A percentile compares a stretch with the other conserved stretches of the same genome.
Evolutionary conservation across 768 basidiomycete genomes (phyloP).

Genomic region (Leucogyrophana mollusca): DNA sequence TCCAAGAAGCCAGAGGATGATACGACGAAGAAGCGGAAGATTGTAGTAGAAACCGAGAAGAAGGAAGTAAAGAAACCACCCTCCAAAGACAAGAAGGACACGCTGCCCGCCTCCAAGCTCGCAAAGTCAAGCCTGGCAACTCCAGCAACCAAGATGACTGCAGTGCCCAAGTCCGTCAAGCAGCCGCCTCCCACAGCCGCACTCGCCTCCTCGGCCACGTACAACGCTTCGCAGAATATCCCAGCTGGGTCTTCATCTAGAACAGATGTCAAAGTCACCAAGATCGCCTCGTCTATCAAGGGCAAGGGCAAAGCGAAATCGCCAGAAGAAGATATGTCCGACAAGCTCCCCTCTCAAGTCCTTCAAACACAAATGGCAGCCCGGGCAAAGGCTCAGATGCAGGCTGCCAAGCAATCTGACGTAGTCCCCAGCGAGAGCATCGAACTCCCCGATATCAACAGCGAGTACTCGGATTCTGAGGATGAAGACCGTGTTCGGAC

Average conservation of each 20-base stretch:
- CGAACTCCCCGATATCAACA: constrained; percentile 92
- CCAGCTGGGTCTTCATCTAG: constrained; percentile 24
- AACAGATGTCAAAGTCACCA: constrained; percentile 33
- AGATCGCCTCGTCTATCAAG: constrained; percentile 35
- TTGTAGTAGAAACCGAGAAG: constrained; percentile 50
- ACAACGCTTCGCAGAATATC: constrained; percentile 37
- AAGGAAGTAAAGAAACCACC: constrained; percentile 62
- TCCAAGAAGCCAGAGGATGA: constrained; percentile 80
- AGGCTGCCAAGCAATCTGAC: constrained; percentile 51
- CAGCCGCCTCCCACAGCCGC: constrained; percentile 33
- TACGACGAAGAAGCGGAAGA: constrained; percentile 67
- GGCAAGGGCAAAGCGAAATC: constrained; percentile 50
- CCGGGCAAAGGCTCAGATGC: constrained; percentile 63
- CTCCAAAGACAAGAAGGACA: constrained; percentile 52
- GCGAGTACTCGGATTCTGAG: constrained; percentile 96
- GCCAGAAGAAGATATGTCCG: constrained; percentile 47
- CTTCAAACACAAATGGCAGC: constrained; percentile 71
- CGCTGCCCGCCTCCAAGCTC: constrained; percentile 22
- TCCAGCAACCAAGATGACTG: constrained; percentile 18
- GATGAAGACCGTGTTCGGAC: constrained; percentile 77
- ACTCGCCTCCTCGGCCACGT: constrained; percentile 37
- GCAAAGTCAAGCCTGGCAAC: constrained; percentile 27
- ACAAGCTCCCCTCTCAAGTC: constrained; percentile 57
- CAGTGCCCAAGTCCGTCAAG: constrained; percentile 36
- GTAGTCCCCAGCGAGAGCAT: constrained; percentile 72